Evolutionary conservation across 371 early-diverging fungal species (phyloP), one percentile per base, ranked within the genome.

Genomic region (Mucor irregularis): DNA sequence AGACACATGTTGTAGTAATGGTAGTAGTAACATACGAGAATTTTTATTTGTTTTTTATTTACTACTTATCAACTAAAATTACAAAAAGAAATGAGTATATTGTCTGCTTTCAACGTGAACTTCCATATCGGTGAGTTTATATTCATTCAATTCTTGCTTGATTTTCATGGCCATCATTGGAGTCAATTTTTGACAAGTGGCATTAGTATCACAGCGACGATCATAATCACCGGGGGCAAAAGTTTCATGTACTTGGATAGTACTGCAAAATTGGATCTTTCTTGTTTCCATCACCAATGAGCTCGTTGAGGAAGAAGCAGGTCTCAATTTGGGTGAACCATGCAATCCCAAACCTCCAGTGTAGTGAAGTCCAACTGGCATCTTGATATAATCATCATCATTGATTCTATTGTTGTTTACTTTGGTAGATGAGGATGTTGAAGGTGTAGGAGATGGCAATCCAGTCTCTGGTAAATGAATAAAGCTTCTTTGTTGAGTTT

Each of bases 111-210:
- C 86, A 39, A 81, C 77, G 64, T 90, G 90, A 16, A 90, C 86
- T 28, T 73, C 74, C 90, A 90, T 89, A 53, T 89, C 90, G 37
- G 78, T 73, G 30, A 84, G 56, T 73, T 90, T 90, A 68, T 78
- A 90, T 60, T 88, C 83, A 63, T 90, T 90, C 56, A 90, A 64
- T 57, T 90, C 91, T 58, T 83, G 75, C 56, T 90, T 89, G 70
- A 90, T 89, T 61, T 78, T 77, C 69, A 84, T 79, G n/a, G 89
- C 88, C 42, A 87, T 69, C 16, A 78, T 58, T 2, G 87, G 81
- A 2, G 90, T 88, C 4, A 90, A 65, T 37, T 83, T 76, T 35
- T 76, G 75, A 40, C 85, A 83, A 6, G 86, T 86, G 34, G 83
- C 70, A 25, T 81, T 71, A 1, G 75, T 58, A 61, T 86, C 83